Conservation (phyloP, 345 rosid species). For the Rhizophora mangle region DNA sequence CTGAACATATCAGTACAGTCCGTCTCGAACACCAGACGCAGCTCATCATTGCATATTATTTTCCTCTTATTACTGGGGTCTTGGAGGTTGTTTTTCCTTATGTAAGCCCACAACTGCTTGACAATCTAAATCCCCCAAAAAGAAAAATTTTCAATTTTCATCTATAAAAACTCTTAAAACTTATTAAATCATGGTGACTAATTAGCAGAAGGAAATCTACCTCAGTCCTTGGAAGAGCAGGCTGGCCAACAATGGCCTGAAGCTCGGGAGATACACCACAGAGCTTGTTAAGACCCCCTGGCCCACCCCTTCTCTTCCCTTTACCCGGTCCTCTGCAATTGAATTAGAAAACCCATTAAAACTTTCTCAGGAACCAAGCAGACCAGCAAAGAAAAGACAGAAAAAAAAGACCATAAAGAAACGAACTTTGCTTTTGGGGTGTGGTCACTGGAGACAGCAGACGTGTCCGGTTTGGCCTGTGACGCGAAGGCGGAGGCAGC, state of each 20-base stretch:
- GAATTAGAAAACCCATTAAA: conserved; percentile 5
- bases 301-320: conserved; percentile 88
- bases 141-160: not conserved
- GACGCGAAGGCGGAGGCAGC: conserved; percentile 25
- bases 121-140: conserved; percentile 57
- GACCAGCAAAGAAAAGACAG: not conserved
- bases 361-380: conserved; percentile 14
- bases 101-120: conserved; percentile 95
- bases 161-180: not conserved
- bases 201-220: conserved; percentile 17
- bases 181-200: no score
- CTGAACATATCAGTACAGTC: conserved; percentile 99
- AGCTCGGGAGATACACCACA: conserved; percentile 92
- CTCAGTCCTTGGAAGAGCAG: conserved; percentile 95
- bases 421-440: not conserved
- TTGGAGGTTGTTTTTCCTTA: conserved; percentile 95
- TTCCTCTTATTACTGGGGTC: conserved; percentile 98
- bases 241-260: conserved; percentile 86
- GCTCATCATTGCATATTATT: conserved; percentile 89
- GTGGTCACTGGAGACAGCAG: conserved; percentile 1
- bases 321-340: conserved; percentile 58
- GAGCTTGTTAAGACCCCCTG: conserved; percentile 93
- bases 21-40: conserved; percentile 86
- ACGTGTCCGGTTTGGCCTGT: conserved; percentile 28
- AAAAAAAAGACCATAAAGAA: not conserved